Conservation (phyloP, 371 early-diverging fungal species). For the Mucor sp. region DNA sequence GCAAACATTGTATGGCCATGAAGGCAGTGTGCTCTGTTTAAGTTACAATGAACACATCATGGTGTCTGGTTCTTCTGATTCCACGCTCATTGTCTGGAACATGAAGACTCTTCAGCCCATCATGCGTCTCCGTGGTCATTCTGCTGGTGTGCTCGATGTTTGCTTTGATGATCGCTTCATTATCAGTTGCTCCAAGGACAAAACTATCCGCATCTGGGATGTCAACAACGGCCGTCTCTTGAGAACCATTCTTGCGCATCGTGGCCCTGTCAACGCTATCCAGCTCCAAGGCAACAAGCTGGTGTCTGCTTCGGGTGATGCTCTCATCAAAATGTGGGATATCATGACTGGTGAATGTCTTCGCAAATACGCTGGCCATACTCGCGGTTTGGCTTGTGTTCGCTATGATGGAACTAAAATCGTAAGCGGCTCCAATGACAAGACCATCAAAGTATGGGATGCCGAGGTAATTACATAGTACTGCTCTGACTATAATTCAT, state of each 20-base stretch:
- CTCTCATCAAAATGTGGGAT: conserved; percentile 89
- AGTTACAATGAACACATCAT: conserved; percentile 79
- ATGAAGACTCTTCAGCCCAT: conserved; percentile 49
- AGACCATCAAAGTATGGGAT: conserved; percentile 95
- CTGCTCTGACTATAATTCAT: neutral
- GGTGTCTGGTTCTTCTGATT: conserved; percentile 94
- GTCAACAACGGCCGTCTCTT: conserved; percentile 54
- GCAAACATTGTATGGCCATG: conserved; percentile 84
- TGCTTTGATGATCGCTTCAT: conserved; percentile 74
- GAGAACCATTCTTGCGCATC: conserved; percentile 78
- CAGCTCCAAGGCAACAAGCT: conserved; percentile 69
- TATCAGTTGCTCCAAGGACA: conserved; percentile 94
- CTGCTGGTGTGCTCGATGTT: conserved; percentile 79
- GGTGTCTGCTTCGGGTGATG: conserved; percentile 90
- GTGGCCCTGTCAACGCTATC: conserved; percentile 89
- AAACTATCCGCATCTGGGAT: conserved; percentile 89
- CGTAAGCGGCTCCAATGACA: conserved; percentile 95
- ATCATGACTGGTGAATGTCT: conserved; percentile 68
- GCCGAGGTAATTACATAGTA: conserved; percentile 42
- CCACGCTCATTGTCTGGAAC: conserved; percentile 88
- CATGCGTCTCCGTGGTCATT: conserved; percentile 69
- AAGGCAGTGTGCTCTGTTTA: conserved; percentile 88
- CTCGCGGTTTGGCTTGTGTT: conserved; percentile 91
- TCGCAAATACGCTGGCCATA: conserved; percentile 72
- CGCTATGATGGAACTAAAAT: conserved; percentile 90